Evolutionary conservation across 2,329 filamentous ascomycete genomes (phyloP), one percentile per base, ranked within the genome.

Genomic region (Akanthomyces uredinophilus): DNA sequence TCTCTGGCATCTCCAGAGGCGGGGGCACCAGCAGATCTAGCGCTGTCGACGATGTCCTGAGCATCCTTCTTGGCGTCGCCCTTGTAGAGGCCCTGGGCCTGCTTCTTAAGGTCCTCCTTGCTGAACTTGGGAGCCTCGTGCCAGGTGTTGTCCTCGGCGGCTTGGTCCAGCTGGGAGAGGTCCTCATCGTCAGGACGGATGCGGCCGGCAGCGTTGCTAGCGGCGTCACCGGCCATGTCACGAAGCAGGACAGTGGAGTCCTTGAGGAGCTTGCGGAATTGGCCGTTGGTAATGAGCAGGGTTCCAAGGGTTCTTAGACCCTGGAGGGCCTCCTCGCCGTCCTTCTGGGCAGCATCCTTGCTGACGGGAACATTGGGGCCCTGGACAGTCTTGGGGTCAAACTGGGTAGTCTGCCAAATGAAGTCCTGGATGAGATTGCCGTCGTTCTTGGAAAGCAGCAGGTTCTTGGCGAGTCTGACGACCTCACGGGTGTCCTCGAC

Each of bases 351-450:
- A 2, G 84, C 83, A 1, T 90, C 87, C 79, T 92, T 96, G 71
- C 86, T 83, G 53, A 96, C 69, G 0, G 92, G 89, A 1, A 85
- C 83, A 61, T 82, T 80, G 4, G 91, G 90, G 1, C 81, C 75
- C 63, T 78, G 74, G 29, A 91, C 81, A 57, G 83, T 80, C 69
- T 82, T 87, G 62, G 84, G 78, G 59, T 87, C 85, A 65, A 95
- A 87, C 52, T 90, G 83, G 71, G 92, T 87, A 0, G 92, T 93
- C 73, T 96, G 90, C 89, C 91, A 99, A 76, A 98, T 91, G 76
- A 99, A 98, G 70, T 99, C 93, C 73, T 99, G 95, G 22, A 99
- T 79, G 63, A 98, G 78, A 70, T 99, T 92, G 72, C 93, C 95
- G 64, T 96, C 85, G 73, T 99, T 99, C 84, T 98, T 99, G 78